phyloP scores from a whole-genome alignment of 1,139 yeast species.

The Pichia sp. region DNA sequence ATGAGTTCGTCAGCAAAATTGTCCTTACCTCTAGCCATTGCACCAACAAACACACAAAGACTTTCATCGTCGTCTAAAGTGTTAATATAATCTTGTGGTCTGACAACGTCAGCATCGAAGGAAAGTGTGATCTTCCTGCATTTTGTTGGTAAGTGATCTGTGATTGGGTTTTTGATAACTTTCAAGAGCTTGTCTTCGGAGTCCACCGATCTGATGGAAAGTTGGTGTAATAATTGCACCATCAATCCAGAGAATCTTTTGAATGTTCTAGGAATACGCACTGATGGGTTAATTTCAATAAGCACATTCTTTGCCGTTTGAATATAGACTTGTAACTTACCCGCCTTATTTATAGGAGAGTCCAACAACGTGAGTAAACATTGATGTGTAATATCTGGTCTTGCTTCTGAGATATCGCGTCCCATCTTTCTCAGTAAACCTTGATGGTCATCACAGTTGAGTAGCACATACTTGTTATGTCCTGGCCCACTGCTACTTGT shows the following conservation, averaged over 20 bases:
- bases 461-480: slow-evolving; percentile 85
- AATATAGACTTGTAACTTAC: slow-evolving; percentile 90
- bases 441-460: slow-evolving; percentile 98
- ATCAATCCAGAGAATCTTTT: slow-evolving; percentile 95
- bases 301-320: slow-evolving; percentile 94
- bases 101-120: slow-evolving; percentile 83
- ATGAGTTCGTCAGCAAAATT: slow-evolving; percentile 95
- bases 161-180: slow-evolving; percentile 94
- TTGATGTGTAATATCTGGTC: slow-evolving; percentile 97
- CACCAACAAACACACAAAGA: slow-evolving; percentile 96
- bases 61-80: slow-evolving; percentile 84
- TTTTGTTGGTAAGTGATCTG: slow-evolving; percentile 93
- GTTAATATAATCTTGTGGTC: slow-evolving; percentile 82
- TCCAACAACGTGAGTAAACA: slow-evolving; percentile 89
- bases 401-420: slow-evolving; percentile 93
- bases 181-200: slow-evolving; percentile 89
- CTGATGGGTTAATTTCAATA: slow-evolving; percentile 92
- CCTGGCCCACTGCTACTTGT: slow-evolving; percentile 66
- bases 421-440: slow-evolving; percentile 94
- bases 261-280: slow-evolving; percentile 95
- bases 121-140: slow-evolving; percentile 91
- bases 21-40: slow-evolving; percentile 98
- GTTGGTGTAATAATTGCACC: slow-evolving; percentile 91
- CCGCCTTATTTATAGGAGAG: slow-evolving; percentile 96
- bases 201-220: slow-evolving; percentile 89